Conservation (phyloP, 129 eudicot species). For the Chrysanthemum makinoi region DNA sequence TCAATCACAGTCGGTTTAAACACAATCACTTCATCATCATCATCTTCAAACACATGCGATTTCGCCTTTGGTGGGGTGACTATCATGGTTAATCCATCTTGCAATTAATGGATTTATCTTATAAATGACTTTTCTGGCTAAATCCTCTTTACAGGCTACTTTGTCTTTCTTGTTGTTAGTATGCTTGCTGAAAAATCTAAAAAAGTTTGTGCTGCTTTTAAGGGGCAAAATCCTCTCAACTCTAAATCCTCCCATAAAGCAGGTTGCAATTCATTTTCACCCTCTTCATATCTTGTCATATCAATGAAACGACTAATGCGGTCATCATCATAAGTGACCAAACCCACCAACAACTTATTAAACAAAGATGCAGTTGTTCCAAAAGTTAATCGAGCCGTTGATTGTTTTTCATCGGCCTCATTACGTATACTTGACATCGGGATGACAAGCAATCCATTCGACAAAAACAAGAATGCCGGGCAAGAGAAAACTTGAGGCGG, state of each 20-base stretch:
- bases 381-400: slow-evolving; percentile 36
- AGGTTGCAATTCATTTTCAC: slow-evolving; percentile 41
- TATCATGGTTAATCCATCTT: slow-evolving; percentile 15
- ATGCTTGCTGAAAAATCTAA: slow-evolving; percentile 60
- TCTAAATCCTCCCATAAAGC: slow-evolving; percentile 75
- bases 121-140: slow-evolving; percentile 44
- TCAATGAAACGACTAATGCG: slow-evolving; percentile 39
- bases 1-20: slow-evolving; percentile 50
- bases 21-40: slow-evolving; percentile 67
- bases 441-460: slow-evolving; percentile 61
- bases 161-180: slow-evolving; percentile 48
- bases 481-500: slow-evolving; percentile 46
- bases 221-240: slow-evolving; percentile 64
- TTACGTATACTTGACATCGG: slow-evolving; percentile 42
- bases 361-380: slow-evolving; percentile 47
- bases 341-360: slow-evolving; percentile 40
- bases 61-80: slow-evolving; percentile 24
- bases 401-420: slow-evolving; percentile 37
- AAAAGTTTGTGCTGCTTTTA: slow-evolving; percentile 48
- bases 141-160: slow-evolving; percentile 41
- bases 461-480: slow-evolving; percentile 55
- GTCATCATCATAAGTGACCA: slow-evolving; percentile 34
- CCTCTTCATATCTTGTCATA: slow-evolving; percentile 56
- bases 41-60: slow-evolving; percentile 43
- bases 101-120: slow-evolving; percentile 42